Evolutionary conservation across 2,329 filamentous ascomycete genomes (phyloP).

Genomic region (Colletotrichum agaves): DNA sequence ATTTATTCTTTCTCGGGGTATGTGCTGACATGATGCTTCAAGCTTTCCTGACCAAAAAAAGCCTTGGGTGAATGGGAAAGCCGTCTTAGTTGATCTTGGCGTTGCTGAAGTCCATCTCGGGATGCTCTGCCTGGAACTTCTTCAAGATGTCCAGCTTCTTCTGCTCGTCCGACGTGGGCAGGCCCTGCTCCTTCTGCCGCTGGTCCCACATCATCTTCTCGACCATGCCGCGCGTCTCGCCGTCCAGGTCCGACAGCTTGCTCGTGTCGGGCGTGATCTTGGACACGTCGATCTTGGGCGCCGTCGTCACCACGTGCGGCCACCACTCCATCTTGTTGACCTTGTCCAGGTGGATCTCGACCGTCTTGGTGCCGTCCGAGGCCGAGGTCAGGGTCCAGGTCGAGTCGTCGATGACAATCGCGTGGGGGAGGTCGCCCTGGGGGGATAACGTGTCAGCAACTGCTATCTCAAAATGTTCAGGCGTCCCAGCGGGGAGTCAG

Average conservation of each 20-base stretch:
- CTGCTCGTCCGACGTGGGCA: conserved; percentile 92
- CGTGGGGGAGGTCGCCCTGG: conserved; percentile 85
- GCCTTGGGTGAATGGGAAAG: too few species aligned
- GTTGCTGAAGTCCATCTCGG: conserved; percentile 78
- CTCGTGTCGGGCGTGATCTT: conserved; percentile 96
- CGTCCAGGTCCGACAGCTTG: conserved; percentile 91
- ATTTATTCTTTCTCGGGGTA: neutral
- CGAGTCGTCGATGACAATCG: conserved; percentile 84
- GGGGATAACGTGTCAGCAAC: neutral
- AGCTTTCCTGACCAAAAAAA: too few species aligned
- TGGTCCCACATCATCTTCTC: conserved; percentile 99
- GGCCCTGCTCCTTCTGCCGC: conserved; percentile 91
- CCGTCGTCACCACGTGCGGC: conserved; percentile 87
- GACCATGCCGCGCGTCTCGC: conserved; percentile 95
- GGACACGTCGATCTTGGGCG: conserved; percentile 92
- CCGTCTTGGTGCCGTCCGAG: conserved; percentile 71
- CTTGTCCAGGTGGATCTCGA: conserved; percentile 94
- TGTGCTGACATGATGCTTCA: too few species aligned
- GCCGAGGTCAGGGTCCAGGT: conserved; percentile 90
- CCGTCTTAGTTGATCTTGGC: conserved; percentile 64
- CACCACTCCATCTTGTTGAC: conserved; percentile 98
- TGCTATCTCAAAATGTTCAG: too few species aligned
- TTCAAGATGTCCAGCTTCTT: conserved; percentile 93
- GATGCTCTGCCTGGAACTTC: conserved; percentile 87
- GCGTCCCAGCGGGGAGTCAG: too few species aligned